These are phyloP conservation scores for Verticillium nubilum DNA, from an alignment of 2,329 filamentous ascomycete species.

Conservation along the genomic window DNA sequence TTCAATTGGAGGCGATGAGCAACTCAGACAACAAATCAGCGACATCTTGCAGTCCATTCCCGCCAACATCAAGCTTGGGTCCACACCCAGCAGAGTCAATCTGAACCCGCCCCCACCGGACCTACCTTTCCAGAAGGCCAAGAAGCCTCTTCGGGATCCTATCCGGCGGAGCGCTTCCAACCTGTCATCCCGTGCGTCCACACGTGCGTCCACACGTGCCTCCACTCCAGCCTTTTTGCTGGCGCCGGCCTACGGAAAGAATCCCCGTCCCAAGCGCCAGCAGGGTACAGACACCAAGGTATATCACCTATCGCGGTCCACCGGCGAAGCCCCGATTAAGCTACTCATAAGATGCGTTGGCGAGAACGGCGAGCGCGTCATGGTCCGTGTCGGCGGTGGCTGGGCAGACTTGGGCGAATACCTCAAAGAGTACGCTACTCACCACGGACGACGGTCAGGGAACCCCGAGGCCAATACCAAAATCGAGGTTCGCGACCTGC, in stretches of 20 bases:
- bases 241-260: conserved; percentile 52
- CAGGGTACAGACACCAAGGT: conserved; percentile 75
- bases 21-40: conserved; percentile 74
- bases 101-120: conserved; percentile 57
- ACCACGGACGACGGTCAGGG: conserved; percentile 71
- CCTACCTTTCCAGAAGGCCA: conserved; percentile 43
- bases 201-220: conserved; percentile 37
- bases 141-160: conserved; percentile 34
- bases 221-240: conserved; percentile 64
- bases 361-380: conserved; percentile 83
- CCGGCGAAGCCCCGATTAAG: conserved; percentile 84
- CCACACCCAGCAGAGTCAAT: conserved; percentile 39
- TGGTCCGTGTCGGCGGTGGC: conserved; percentile 97
- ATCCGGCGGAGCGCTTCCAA: conserved; percentile 43
- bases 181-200: conserved; percentile 33
- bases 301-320: conserved; percentile 83
- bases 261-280: conserved; percentile 39
- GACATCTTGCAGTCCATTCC: conserved; percentile 74
- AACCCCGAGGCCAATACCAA: conserved; percentile 37
- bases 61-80: conserved; percentile 69
- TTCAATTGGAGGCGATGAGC: conserved; percentile 50
- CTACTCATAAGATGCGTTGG: conserved; percentile 91
- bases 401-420: conserved; percentile 97
- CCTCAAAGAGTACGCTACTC: conserved; percentile 84
- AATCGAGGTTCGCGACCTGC: conserved; percentile 53